These are phyloP conservation scores for Pistacia integerrima DNA, from an alignment of 345 rosid genomes.

Conservation along the genomic window DNA sequence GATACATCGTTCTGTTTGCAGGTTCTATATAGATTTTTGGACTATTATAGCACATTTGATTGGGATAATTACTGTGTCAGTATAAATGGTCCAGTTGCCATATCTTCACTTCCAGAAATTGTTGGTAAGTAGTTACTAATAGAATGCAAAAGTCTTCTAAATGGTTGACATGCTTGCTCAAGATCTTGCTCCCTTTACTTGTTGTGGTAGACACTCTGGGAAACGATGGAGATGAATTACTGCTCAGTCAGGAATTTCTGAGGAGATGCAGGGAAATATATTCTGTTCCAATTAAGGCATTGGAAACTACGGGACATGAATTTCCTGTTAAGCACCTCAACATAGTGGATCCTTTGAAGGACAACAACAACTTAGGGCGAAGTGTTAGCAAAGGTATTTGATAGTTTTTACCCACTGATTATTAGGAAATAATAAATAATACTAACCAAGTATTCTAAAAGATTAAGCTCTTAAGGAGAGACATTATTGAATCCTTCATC, in stretches of 20 bases:
- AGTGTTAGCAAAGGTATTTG: constrained; percentile 80
- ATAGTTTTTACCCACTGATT: constrained; percentile 8
- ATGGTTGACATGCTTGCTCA: not conserved
- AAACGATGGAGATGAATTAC: constrained; percentile 38
- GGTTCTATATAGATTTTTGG: constrained; percentile 75
- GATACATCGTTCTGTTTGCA: constrained; percentile 26
- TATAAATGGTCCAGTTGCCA: constrained; percentile 64
- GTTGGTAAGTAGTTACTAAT: constrained; percentile 44
- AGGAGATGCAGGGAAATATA: constrained; percentile 44
- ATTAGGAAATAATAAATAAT: too few species aligned
- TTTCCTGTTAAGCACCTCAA: constrained; percentile 71
- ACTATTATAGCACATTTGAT: constrained; percentile 78
- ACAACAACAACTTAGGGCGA: constrained; percentile 85
- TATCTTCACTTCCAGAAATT: constrained; percentile 54
- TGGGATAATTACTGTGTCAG: constrained; percentile 69
- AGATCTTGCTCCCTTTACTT: constrained; percentile 10
- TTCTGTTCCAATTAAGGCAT: constrained; percentile 43
- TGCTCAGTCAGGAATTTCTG: constrained; percentile 66
- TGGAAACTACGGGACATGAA: constrained; percentile 36
- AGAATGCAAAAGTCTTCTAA: constrained; percentile 2
- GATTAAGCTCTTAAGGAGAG: too few species aligned
- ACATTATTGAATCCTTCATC: too few species aligned
- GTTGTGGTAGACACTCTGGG: constrained; percentile 39
- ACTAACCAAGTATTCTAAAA: too few species aligned
- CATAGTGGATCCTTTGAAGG: constrained; percentile 82